phyloP scores from a whole-genome alignment of 192 early-diverging fungal genomes.

The Jimgerdemannia lactiflua region DNA sequence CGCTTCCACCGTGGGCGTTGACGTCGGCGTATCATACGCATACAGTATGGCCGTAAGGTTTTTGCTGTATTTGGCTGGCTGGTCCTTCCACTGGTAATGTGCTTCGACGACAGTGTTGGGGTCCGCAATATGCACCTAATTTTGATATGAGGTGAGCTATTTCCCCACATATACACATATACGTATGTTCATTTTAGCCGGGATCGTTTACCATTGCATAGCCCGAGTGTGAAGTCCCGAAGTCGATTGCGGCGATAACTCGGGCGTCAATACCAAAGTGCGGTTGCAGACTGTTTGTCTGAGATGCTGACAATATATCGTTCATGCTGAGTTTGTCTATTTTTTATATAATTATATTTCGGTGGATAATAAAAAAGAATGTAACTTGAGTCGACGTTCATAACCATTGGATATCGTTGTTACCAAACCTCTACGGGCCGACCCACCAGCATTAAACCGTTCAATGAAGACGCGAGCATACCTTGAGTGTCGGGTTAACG shows the following conservation, averaged over 20 bases:
- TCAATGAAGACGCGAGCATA: too few relatives aligned
- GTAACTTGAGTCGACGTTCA: too few relatives aligned
- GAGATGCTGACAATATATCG: not conserved
- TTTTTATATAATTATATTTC: too few relatives aligned
- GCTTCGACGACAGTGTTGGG: not conserved
- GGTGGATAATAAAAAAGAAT: too few relatives aligned
- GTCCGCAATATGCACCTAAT: not conserved
- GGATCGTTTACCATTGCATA: not conserved
- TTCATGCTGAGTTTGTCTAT: not conserved
- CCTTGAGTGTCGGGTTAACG: too few relatives aligned
- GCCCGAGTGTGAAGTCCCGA: not conserved
- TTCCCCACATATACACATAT: not conserved
- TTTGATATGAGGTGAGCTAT: not conserved
- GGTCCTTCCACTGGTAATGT: not conserved
- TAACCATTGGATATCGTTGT: too few relatives aligned
- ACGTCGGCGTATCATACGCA: not conserved
- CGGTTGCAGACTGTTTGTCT: not conserved
- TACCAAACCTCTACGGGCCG: too few relatives aligned
- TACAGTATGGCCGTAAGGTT: not conserved
- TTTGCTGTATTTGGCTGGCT: not conserved
- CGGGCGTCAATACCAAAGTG: not conserved
- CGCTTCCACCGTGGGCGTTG: not conserved
- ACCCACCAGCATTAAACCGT: too few relatives aligned
- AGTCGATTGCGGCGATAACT: not conserved
- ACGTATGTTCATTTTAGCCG: not conserved